These are phyloP conservation scores for Triticum turgidum DNA, from an alignment of 176 grass and related monocot genomes.

Conservation along the genomic window DNA sequence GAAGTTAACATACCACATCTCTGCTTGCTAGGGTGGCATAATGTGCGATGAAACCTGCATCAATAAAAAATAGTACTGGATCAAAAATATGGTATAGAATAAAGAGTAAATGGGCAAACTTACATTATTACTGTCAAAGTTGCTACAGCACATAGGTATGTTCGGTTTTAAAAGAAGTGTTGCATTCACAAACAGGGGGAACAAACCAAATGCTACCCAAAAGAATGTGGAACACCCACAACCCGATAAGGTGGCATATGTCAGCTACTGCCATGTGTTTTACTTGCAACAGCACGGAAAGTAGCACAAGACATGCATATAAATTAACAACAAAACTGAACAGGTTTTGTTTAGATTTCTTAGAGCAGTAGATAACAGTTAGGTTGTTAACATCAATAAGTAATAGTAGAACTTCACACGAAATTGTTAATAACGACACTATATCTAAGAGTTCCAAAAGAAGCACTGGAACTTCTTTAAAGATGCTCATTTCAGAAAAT, in stretches of 20 bases:
- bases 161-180: neutral
- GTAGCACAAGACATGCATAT: conserved; percentile 9
- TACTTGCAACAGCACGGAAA: conserved; percentile 11
- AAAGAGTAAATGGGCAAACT: neutral
- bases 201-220: neutral
- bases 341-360: neutral
- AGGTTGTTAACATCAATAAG: neutral
- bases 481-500: conserved; percentile 2
- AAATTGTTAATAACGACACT: neutral
- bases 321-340: neutral
- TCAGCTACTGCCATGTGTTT: conserved; percentile 1
- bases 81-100: neutral
- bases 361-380: neutral
- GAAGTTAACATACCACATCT: conserved; percentile 78
- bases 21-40: conserved; percentile 98
- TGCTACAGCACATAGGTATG: neutral
- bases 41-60: conserved; percentile 89
- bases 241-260: neutral
- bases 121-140: neutral
- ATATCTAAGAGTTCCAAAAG: conserved; percentile 5
- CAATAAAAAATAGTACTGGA: conserved; percentile 12
- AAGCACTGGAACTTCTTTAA: neutral
- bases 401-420: neutral
- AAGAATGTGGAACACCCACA: neutral
- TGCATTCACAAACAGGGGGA: neutral